phyloP scores from a whole-genome alignment of 495 filamentous ascomycete genomes.

The Aspergillus hancockii region DNA sequence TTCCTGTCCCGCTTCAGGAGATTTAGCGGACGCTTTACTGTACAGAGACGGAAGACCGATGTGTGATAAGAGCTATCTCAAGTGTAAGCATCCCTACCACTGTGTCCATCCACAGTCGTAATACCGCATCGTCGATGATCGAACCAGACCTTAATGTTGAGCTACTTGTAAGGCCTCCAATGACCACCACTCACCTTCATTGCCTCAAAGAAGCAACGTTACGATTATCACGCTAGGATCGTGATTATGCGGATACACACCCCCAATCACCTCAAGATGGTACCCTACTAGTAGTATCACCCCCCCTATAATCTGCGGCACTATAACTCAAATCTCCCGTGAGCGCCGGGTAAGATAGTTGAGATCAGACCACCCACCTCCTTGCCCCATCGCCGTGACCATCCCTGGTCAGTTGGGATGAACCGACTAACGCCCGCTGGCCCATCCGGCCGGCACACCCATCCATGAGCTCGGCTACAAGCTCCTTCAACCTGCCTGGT shows the following conservation, averaged over 20 bases:
- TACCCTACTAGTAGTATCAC: background rate
- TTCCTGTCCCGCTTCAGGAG: background rate
- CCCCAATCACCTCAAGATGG: slow-evolving; percentile 6
- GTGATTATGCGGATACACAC: slow-evolving; percentile 5
- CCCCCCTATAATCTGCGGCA: background rate
- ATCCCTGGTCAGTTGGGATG: slow-evolving; percentile 1
- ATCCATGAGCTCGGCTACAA: slow-evolving; percentile 1
- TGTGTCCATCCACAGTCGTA: background rate
- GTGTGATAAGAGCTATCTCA: background rate
- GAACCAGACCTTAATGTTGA: slow-evolving; percentile 4
- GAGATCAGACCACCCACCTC: slow-evolving; percentile 10
- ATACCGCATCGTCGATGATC: slow-evolving; percentile 3
- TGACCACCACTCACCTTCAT: slow-evolving; percentile 6
- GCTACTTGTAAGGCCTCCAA: slow-evolving; percentile 18
- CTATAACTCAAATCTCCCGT: slow-evolving; percentile 3
- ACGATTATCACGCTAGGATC: slow-evolving; percentile 7
- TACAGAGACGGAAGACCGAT: background rate
- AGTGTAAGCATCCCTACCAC: background rate
- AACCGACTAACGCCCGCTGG: background rate
- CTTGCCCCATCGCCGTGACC: background rate
- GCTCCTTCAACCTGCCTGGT: background rate
- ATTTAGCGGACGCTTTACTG: background rate
- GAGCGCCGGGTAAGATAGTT: background rate
- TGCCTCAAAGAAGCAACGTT: slow-evolving; percentile 20
- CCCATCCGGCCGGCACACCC: slow-evolving; percentile 6